phyloP scores from a whole-genome alignment of 2,329 filamentous ascomycete species.

The Spiromastix sp. region DNA sequence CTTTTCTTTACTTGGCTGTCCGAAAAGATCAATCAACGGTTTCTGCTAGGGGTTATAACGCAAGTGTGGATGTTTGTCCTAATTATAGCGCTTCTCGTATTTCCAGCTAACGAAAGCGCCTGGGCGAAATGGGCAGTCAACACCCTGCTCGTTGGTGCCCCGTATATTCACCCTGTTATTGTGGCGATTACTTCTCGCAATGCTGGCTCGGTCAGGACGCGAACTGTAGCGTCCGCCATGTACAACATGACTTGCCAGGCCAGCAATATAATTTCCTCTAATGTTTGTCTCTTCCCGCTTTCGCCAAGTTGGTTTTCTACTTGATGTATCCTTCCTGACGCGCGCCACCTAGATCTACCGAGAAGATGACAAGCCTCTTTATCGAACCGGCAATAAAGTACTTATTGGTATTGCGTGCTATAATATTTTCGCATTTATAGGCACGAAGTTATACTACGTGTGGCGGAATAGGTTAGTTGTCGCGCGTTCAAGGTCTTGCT shows the following conservation, averaged over 20 bases:
- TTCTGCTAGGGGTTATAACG: conserved; percentile 43
- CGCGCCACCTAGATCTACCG: conserved; percentile 40
- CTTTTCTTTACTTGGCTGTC: conserved; percentile 44
- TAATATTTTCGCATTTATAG: conserved; percentile 40
- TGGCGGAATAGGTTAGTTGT: conserved; percentile 25
- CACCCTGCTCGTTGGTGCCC: conserved; percentile 45
- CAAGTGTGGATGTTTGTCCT: conserved; percentile 45
- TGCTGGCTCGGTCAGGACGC: conserved; percentile 31
- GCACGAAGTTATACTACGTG: conserved; percentile 30
- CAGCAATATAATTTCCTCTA: conserved; percentile 29
- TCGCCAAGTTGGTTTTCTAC: background rate
- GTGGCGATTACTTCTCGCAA: conserved; percentile 36
- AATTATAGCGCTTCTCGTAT: conserved; percentile 40
- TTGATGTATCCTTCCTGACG: too few species aligned
- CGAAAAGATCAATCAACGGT: conserved; percentile 45
- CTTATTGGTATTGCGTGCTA: conserved; percentile 43
- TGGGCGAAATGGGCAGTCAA: conserved; percentile 45
- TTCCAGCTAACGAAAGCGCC: conserved; percentile 38
- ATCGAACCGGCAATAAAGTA: conserved; percentile 47
- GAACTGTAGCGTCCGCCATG: conserved; percentile 32
- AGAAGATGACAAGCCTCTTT: conserved; percentile 45
- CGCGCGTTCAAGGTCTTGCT: conserved; percentile 4
- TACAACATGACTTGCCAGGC: conserved; percentile 38
- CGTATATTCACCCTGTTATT: conserved; percentile 50
- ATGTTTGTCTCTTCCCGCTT: conserved; percentile 18